A percentile compares a stretch with the other conserved stretches of the same genome.
Conservation (phyloP, 2,329 filamentous ascomycete species). For the Alternaria tenuissima region DNA sequence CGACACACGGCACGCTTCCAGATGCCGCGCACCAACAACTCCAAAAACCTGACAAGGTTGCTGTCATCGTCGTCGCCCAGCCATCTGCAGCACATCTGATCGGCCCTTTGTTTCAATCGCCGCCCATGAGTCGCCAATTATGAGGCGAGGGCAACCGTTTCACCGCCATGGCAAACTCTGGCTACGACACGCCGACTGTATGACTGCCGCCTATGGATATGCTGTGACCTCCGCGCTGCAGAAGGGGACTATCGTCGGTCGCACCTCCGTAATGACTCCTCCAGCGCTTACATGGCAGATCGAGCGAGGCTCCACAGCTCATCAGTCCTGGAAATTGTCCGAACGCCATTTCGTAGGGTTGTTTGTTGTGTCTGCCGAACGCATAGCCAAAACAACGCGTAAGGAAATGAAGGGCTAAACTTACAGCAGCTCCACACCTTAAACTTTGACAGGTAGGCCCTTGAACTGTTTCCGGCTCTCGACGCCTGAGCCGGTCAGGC, state of each 20-base stretch:
- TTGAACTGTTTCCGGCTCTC: conserved; percentile 29
- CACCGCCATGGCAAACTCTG: conserved; percentile 33
- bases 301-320: conserved; percentile 7
- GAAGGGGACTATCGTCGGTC: conserved; percentile 31
- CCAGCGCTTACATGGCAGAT: conserved; percentile 11
- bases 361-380: conserved; percentile 37
- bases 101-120: conserved; percentile 26
- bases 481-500: conserved; percentile 15
- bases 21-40: conserved; percentile 11
- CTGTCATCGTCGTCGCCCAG: conserved; percentile 4
- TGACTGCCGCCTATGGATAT: conserved; percentile 33
- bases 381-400: conserved; percentile 49
- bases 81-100: conserved; percentile 7
- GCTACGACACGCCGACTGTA: conserved; percentile 32
- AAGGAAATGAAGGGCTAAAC: conserved; percentile 45
- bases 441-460: conserved; percentile 41
- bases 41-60: conserved; percentile 2
- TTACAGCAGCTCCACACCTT: conserved; percentile 33
- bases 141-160: conserved; percentile 27
- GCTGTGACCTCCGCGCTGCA: conserved; percentile 34
- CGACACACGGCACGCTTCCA: conserved; percentile 11
- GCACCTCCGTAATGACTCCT: conserved; percentile 18
- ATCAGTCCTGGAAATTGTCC: conserved; percentile 5
- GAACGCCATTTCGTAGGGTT: conserved; percentile 5
- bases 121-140: conserved; percentile 25